These are phyloP conservation scores for Botryotinia convoluta DNA, from an alignment of 2,329 filamentous ascomycete species.

Conservation along the genomic window DNA sequence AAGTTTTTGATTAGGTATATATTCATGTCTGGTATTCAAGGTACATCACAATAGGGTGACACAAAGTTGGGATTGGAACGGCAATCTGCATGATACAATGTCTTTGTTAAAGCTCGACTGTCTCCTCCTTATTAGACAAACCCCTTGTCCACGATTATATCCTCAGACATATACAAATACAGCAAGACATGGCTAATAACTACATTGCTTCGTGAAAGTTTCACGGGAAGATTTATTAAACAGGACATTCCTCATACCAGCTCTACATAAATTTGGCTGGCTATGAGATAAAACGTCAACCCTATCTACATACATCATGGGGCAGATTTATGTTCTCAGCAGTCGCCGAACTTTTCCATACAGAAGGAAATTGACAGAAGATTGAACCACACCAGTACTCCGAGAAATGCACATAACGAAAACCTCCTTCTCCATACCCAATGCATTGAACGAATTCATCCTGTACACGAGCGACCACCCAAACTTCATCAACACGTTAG, in stretches of 20 bases:
- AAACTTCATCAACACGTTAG: constrained; percentile 1
- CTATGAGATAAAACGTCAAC: not conserved
- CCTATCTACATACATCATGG: constrained; percentile 12
- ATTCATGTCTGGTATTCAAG: not conserved
- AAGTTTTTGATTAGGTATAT: not conserved
- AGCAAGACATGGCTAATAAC: not conserved
- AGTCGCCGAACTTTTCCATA: not conserved
- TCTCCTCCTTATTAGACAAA: not conserved
- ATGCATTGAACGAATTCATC: constrained; percentile 9
- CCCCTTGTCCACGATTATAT: constrained; percentile 1
- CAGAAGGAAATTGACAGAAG: constrained; percentile 5
- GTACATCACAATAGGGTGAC: not conserved
- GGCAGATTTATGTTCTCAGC: not conserved
- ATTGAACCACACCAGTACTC: not conserved
- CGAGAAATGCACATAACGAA: constrained; percentile 14
- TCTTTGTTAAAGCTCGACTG: constrained; percentile 17
- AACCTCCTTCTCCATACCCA: constrained; percentile 14
- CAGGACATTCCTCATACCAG: not conserved
- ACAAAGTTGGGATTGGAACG: constrained; percentile 4
- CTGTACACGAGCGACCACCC: constrained; percentile 7
- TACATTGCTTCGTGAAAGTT: not conserved
- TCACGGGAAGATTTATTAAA: not conserved
- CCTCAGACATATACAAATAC: not conserved
- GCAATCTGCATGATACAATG: constrained; percentile 24
- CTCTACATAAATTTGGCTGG: not conserved